A percentile compares a stretch with the other conserved stretches of the same genome.
Conservation (phyloP, 1,284 basidiomycete genomes). For the Ustilago lituana region DNA sequence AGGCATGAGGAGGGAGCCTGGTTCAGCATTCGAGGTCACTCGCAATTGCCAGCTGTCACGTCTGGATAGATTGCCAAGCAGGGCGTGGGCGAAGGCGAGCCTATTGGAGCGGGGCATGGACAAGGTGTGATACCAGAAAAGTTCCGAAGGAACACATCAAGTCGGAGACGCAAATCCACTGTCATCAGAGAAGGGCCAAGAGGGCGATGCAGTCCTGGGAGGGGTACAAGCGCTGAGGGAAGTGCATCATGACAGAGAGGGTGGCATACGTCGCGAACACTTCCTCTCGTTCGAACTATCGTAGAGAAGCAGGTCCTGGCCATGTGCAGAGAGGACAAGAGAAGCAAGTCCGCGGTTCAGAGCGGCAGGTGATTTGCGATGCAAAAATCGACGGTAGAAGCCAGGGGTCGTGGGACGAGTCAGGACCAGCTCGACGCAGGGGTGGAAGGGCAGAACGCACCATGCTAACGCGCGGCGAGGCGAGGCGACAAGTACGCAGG, state of each 20-base stretch:
- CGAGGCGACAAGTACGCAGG: conserved; percentile 18
- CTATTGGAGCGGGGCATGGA: conserved; percentile 2
- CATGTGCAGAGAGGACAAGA: too few species aligned
- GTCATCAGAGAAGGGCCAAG: not conserved
- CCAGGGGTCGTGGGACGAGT: conserved; percentile 20
- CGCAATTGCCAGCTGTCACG: conserved; percentile 1
- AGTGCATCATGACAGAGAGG: not conserved
- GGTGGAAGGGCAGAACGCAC: conserved; percentile 11
- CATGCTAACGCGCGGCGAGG: conserved; percentile 12
- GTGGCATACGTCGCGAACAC: too few species aligned
- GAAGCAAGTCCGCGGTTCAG: not conserved
- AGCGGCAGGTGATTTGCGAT: conserved; percentile 1
- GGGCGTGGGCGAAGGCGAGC: not conserved
- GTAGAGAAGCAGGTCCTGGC: too few species aligned
- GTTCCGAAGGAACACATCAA: conserved; percentile 26
- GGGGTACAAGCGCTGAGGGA: not conserved
- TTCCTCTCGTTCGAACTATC: too few species aligned
- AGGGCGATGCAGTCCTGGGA: not conserved
- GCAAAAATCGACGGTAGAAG: conserved; percentile 11
- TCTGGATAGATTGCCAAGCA: conserved; percentile 1
- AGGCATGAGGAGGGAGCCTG: conserved; percentile 9
- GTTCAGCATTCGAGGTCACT: not conserved
- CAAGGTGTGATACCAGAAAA: conserved; percentile 9
- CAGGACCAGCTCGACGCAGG: conserved; percentile 33
- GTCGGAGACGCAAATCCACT: conserved; percentile 4